phyloP scores from a whole-genome alignment of 306 rosid species.

The Herpetospermum pedunculosum region DNA sequence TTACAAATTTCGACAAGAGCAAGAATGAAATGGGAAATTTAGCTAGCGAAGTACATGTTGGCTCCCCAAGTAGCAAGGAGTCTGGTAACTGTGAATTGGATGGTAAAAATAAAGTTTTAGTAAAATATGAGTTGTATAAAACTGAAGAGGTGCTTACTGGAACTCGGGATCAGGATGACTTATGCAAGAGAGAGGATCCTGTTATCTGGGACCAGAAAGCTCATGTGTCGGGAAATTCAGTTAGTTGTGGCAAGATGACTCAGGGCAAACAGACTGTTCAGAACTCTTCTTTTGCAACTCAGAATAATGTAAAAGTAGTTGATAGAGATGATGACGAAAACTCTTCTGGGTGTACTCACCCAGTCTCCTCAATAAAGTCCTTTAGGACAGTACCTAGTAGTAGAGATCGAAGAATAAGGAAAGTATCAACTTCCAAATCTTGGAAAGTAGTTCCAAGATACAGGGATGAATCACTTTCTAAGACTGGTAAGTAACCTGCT shows the following conservation, averaged over 20 bases:
- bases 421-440: constrained; percentile 60
- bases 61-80: constrained; percentile 1
- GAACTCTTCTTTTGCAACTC: constrained; percentile 32
- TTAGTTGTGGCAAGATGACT: constrained; percentile 41
- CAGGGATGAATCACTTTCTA: constrained; percentile 32
- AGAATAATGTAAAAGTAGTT: constrained; percentile 54
- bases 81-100: constrained; percentile 33
- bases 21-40: constrained; percentile 6
- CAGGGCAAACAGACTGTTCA: constrained; percentile 28
- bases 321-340: constrained; percentile 98
- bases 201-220: constrained; percentile 32
- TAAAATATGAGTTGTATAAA: constrained; percentile 30
- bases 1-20: constrained; percentile 19
- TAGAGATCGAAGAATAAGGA: constrained; percentile 53
- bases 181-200: constrained; percentile 30
- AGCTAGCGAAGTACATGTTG: constrained; percentile 7
- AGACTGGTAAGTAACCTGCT: constrained; percentile 30
- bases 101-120: constrained; percentile 23
- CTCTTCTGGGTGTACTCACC: constrained; percentile 62
- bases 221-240: constrained; percentile 28
- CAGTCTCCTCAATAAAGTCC: constrained; percentile 36
- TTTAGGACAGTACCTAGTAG: constrained; percentile 35
- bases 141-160: constrained; percentile 21
- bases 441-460: constrained; percentile 43
- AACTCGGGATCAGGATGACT: neutral